These are phyloP conservation scores for Chaetomium tenue DNA, from an alignment of 495 filamentous ascomycete species.

Conservation along the genomic window DNA sequence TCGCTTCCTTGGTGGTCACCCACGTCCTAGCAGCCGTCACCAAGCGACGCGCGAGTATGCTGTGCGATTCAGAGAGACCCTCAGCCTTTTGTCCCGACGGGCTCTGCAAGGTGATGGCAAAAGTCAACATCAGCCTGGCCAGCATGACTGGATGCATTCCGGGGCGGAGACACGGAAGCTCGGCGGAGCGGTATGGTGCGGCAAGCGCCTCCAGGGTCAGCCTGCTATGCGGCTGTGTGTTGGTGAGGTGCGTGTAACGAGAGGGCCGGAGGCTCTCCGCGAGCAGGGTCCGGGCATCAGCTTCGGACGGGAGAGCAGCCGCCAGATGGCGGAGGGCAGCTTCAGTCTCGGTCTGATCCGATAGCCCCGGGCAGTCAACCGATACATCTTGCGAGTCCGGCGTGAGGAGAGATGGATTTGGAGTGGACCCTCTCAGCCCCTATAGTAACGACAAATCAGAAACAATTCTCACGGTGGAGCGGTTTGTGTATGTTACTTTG, in stretches of 20 bases:
- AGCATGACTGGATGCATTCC: conserved; percentile 46
- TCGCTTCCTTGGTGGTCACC: conserved; percentile 49
- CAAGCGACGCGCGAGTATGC: conserved; percentile 35
- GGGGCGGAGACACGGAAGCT: conserved; percentile 28
- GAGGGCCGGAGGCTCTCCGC: neutral
- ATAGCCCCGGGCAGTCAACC: neutral
- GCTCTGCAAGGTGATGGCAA: conserved; percentile 44
- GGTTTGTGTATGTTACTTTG: neutral
- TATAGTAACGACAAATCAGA: too few species aligned
- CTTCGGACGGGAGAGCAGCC: neutral
- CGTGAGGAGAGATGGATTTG: neutral
- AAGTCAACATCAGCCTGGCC: conserved; percentile 44
- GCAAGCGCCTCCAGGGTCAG: conserved; percentile 2
- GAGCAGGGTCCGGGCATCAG: neutral
- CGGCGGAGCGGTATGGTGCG: neutral
- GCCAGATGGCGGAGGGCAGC: neutral
- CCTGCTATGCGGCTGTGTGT: conserved; percentile 2
- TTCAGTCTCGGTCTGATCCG: neutral
- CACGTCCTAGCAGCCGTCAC: conserved; percentile 41
- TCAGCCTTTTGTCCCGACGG: conserved; percentile 28
- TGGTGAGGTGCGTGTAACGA: neutral
- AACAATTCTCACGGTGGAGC: too few species aligned
- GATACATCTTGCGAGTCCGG: neutral
- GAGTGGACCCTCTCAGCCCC: neutral
- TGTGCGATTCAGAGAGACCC: conserved; percentile 23